A percentile compares a stretch with the other conserved stretches of the same genome.
phyloP scores from a whole-genome alignment of 192 early-diverging fungal genomes.

The Entomortierella parvispora region DNA sequence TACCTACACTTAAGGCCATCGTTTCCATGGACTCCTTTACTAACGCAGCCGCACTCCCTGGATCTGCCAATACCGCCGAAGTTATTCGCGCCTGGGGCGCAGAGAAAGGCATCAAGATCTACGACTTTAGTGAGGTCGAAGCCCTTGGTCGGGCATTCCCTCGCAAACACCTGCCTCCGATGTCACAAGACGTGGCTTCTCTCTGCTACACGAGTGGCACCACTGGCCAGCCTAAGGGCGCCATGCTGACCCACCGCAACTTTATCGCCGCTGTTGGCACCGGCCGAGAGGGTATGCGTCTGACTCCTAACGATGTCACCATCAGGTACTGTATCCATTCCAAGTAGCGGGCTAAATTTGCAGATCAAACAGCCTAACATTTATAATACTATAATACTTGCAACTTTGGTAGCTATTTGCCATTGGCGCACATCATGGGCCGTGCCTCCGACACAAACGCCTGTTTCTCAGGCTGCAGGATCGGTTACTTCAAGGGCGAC shows the following conservation, averaged over 20 bases:
- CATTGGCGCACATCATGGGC: slow-evolving; percentile 90
- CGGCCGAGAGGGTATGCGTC: neutral
- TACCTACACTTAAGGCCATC: slow-evolving; percentile 76
- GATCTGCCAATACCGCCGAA: slow-evolving; percentile 7
- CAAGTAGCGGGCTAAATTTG: too few relatives aligned
- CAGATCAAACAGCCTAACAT: too few relatives aligned
- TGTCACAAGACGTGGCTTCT: slow-evolving; percentile 69
- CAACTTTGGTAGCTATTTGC: slow-evolving; percentile 62
- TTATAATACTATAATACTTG: too few relatives aligned
- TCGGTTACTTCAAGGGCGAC: slow-evolving; percentile 83
- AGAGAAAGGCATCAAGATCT: slow-evolving; percentile 64
- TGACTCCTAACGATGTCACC: neutral
- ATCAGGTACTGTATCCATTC: too few relatives aligned
- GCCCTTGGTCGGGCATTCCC: slow-evolving; percentile 63
- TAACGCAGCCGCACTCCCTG: neutral
- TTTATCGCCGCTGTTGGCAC: slow-evolving; percentile 57
- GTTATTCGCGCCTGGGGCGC: slow-evolving; percentile 66
- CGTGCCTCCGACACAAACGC: slow-evolving; percentile 62
- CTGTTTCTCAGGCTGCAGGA: slow-evolving; percentile 62
- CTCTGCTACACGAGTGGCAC: slow-evolving; percentile 87
- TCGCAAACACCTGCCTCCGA: slow-evolving; percentile 61
- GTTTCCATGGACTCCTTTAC: slow-evolving; percentile 73
- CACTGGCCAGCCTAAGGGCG: slow-evolving; percentile 78
- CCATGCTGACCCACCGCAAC: slow-evolving; percentile 79
- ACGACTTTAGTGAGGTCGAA: slow-evolving; percentile 67